These are phyloP conservation scores for Claviceps fusiformis DNA, from an alignment of 2,329 filamentous ascomycete genomes.

Conservation along the genomic window DNA sequence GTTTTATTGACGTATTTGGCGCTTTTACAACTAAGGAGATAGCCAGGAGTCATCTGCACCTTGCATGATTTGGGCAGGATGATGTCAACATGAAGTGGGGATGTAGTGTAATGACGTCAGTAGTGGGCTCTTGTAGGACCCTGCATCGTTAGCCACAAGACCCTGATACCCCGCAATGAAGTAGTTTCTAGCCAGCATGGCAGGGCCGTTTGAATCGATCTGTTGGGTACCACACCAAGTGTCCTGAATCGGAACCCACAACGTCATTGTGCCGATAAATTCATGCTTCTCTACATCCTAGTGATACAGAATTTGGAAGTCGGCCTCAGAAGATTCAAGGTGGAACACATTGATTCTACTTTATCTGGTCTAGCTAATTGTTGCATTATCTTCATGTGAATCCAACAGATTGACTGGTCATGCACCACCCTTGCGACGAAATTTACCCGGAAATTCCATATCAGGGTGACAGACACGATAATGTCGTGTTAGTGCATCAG, in stretches of 20 bases:
- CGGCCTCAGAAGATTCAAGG: not conserved
- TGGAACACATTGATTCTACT: not conserved
- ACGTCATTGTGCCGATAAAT: not conserved
- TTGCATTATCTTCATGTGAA: conserved; percentile 23
- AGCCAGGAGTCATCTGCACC: not conserved
- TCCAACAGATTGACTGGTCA: not conserved
- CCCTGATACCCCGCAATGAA: not conserved
- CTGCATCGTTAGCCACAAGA: not conserved
- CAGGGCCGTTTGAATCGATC: not conserved
- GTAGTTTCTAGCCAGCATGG: not conserved
- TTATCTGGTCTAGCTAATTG: not conserved
- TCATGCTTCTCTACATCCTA: not conserved
- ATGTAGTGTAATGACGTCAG: not conserved
- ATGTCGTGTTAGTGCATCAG: conserved; percentile 86
- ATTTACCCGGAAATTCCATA: conserved; percentile 62
- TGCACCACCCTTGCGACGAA: conserved; percentile 19
- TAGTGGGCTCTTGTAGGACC: not conserved
- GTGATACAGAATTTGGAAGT: not conserved
- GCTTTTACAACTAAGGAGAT: too few species aligned
- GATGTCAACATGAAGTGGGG: not conserved
- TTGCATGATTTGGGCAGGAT: not conserved
- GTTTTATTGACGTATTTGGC: too few species aligned
- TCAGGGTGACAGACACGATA: conserved; percentile 92
- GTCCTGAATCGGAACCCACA: not conserved
- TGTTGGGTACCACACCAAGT: not conserved